phyloP scores from a whole-genome alignment of 1,284 basidiomycete species.

The Cystobasidium slooffiae region DNA sequence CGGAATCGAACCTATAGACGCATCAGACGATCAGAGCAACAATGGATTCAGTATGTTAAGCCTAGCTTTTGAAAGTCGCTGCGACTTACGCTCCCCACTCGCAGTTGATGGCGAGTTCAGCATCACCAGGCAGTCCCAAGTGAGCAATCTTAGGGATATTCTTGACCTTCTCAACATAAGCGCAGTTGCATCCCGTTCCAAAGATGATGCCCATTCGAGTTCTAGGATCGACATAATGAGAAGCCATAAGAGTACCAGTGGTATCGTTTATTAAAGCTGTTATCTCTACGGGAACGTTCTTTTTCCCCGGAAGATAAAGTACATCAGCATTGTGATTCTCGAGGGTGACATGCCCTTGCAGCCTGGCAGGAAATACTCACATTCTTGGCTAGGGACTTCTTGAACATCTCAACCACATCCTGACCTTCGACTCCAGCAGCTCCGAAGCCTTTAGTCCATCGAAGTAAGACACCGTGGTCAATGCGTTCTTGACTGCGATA shows the following conservation, averaged over 20 bases:
- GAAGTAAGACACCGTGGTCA: conserved; percentile 91
- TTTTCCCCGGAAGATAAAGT: too few relatives aligned
- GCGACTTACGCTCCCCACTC: conserved; percentile 70
- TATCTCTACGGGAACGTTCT: conserved; percentile 69
- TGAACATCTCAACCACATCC: conserved; percentile 93
- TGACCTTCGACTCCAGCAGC: conserved; percentile 87
- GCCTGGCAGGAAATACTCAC: too few relatives aligned
- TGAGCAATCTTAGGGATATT: conserved; percentile 75
- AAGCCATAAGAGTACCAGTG: conserved; percentile 94
- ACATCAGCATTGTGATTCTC: too few relatives aligned
- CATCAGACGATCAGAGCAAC: not conserved
- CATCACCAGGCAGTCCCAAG: conserved; percentile 69
- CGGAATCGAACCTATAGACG: conserved; percentile 75
- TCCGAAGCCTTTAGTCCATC: conserved; percentile 99
- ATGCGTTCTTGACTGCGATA: conserved; percentile 77
- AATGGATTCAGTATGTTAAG: not conserved
- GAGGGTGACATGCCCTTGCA: too few relatives aligned
- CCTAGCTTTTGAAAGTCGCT: not conserved
- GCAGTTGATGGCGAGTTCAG: conserved; percentile 92
- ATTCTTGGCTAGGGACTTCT: conserved; percentile 73
- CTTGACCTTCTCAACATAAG: conserved; percentile 75
- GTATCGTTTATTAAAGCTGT: conserved; percentile 95
- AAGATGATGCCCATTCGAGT: conserved; percentile 96
- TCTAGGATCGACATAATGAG: conserved; percentile 87
- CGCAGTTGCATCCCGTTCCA: conserved; percentile 97